Evolutionary conservation across 129 eudicot genomes (phyloP), one percentile per base, ranked within the genome.

Genomic region (Lonicera japonica): DNA sequence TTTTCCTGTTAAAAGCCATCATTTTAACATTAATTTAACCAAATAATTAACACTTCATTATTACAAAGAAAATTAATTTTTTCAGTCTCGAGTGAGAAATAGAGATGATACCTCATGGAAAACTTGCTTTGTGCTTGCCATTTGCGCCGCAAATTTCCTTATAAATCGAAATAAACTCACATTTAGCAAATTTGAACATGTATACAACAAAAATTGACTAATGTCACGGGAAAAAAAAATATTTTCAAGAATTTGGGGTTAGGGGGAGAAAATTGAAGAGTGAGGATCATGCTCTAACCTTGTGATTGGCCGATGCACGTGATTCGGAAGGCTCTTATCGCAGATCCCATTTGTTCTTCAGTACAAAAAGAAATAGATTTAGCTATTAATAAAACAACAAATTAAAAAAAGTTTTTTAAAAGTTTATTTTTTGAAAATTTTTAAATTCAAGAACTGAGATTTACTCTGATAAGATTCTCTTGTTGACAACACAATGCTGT

Each of bases 381-480:
- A 29, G 36, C 22, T 11, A 71, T 63, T 7, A 70, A 23, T 22
- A 21, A 64, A 29, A 0, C 54, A 17, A 14, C 2, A 11, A 69
- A 64, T 5, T 0, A 39, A 2, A 25, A 59, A n/a, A n/a, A n/a
- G n/a, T n/a, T n/a, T n/a, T n/a, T n/a, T n/a, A n/a, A 29, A 6
- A 6, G 36, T 2, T 29, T 29, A 2, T 29, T 29, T 29, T 29
- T 29, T 29, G 6, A 11, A 20, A 21, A 5, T 7, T 8, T 11
- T 22, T 2, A 24, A 22, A 21, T 18, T 18, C 24, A 29, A 34
- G 0, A 23, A 47, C 13, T 40, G 47, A 70, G 46, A 64, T 8
- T 41, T 83, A 85, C 94, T 79, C 81, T 63, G 89, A 70, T 40
- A 56, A 77, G 65, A 74, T 74, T 82, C 87, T 82, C 73, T 89